Evolutionary conservation across 2,329 filamentous ascomycete species (phyloP).

Genomic region (Phialemoniopsis sp.): DNA sequence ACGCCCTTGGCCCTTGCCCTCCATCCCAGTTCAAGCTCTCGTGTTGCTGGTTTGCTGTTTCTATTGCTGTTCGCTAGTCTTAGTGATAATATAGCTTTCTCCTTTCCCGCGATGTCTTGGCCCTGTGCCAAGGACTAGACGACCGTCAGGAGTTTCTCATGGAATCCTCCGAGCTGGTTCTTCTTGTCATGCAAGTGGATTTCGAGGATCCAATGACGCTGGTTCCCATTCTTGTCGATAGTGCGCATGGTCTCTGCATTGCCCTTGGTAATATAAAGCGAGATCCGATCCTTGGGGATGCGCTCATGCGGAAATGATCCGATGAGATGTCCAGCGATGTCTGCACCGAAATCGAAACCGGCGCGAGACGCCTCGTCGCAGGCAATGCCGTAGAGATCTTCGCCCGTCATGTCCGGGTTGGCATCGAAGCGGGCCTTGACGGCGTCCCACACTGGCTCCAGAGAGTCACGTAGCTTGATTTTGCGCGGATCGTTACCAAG

Average conservation of each 20-base stretch:
- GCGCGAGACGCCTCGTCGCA: conserved; percentile 26
- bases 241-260: conserved; percentile 34
- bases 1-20: no score
- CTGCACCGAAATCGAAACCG: conserved; percentile 39
- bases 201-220: conserved; percentile 45
- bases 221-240: conserved; percentile 31
- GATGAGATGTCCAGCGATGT: conserved; percentile 42
- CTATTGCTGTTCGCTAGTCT: no score
- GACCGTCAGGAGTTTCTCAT: conserved; percentile 29
- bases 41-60: no score
- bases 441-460: conserved; percentile 40
- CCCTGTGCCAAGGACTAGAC: neutral
- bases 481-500: conserved; percentile 41
- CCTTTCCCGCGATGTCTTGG: no score
- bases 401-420: conserved; percentile 40
- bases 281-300: conserved; percentile 40
- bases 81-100: no score
- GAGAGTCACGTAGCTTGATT: conserved; percentile 34
- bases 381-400: conserved; percentile 39
- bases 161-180: conserved; percentile 34
- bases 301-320: conserved; percentile 46
- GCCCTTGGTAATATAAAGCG: conserved; percentile 38
- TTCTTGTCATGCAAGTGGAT: conserved; percentile 38
- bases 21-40: no score
- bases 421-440: conserved; percentile 33